Conservation (phyloP, 345 rosid genomes). For the Carallia pectinifolia region DNA sequence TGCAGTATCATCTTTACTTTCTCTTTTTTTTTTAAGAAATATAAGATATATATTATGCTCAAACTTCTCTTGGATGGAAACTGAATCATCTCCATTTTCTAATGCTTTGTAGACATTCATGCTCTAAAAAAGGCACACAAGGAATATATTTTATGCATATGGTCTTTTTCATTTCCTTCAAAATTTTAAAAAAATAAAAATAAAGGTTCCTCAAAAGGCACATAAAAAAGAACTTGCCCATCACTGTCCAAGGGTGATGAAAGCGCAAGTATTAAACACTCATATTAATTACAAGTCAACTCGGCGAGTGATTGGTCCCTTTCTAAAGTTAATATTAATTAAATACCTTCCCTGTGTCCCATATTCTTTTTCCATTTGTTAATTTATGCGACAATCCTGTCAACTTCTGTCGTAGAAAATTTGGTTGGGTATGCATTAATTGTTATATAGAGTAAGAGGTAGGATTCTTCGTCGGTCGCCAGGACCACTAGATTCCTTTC, state of each 20-base stretch:
- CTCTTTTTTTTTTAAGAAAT: too few relatives aligned
- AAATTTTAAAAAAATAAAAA: background rate
- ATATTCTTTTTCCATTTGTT: too few relatives aligned
- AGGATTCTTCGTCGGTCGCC: background rate
- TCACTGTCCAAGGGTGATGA: background rate
- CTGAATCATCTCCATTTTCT: too few relatives aligned
- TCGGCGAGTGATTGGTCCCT: background rate
- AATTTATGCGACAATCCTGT: background rate
- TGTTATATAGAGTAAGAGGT: background rate
- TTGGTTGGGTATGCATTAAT: too few relatives aligned
- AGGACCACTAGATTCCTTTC: too few relatives aligned
- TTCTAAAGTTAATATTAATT: background rate
- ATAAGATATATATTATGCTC: too few relatives aligned
- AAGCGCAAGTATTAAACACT: background rate
- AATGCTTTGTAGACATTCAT: too few relatives aligned
- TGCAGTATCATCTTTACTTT: too few relatives aligned
- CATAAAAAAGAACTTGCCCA: background rate
- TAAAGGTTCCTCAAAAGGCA: background rate
- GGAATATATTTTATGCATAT: too few relatives aligned
- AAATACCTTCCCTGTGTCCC: too few relatives aligned
- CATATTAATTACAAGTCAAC: background rate
- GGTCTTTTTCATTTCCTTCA: background rate
- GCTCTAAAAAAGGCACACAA: too few relatives aligned
- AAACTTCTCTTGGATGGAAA: too few relatives aligned
- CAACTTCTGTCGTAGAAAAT: background rate